Base-by-base conservation (phyloP, 2,329 filamentous ascomycete genomes). In the Kalmusia sp. region DNA sequence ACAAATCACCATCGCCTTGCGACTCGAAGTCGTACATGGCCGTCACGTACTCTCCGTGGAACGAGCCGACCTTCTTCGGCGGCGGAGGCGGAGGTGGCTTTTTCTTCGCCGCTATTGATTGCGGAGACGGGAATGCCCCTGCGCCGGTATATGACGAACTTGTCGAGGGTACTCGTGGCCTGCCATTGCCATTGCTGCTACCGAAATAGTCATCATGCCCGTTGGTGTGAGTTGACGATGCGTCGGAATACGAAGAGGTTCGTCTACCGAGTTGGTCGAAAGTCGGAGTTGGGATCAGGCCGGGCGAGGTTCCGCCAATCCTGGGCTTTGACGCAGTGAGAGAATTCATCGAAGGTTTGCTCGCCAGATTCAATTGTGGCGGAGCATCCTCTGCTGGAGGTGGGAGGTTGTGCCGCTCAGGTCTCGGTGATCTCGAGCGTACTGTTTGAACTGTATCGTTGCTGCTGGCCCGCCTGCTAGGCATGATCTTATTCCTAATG, bases 1-100 rank as follows among this genome's bases (percentile, higher is more conserved):
- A 82, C 46, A 96, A 70, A 70, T 96, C 91, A 0, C 89, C 90
- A 1, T 77, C 72, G 6, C 82, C 84, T 66, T 92, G 86, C 0
- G 88, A 90, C 1, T 81, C 80, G 69, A 92, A 96, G 59, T 89
- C 83, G 72, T 91, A 95, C 64, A 91, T 78, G 6, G 91, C 91
- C 9, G 87, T 86, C 19, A 91, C 88, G 59, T 80, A 91, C 59
- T 80, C 82, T 12, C 76, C 74, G 59, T 80, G 79, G 34, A 69
- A 72, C 51, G 78, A 76, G 30, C 79, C 80, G 1, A 81, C 74
- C 51, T 84, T 81, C 73, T 89, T 88, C 2, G 84, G 80, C 15
- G 84, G 83, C 0, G 89, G 88, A 0, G 91, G 90, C 0, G 90
- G 90, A 0, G 90, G 89, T 1, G 87, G 87, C 74, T 89, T 90